A percentile compares a stretch with the other conserved stretches of the same genome.
These are phyloP conservation scores for Pisolithus marmoratus DNA, from an alignment of 768 basidiomycete species.

Conservation along the genomic window DNA sequence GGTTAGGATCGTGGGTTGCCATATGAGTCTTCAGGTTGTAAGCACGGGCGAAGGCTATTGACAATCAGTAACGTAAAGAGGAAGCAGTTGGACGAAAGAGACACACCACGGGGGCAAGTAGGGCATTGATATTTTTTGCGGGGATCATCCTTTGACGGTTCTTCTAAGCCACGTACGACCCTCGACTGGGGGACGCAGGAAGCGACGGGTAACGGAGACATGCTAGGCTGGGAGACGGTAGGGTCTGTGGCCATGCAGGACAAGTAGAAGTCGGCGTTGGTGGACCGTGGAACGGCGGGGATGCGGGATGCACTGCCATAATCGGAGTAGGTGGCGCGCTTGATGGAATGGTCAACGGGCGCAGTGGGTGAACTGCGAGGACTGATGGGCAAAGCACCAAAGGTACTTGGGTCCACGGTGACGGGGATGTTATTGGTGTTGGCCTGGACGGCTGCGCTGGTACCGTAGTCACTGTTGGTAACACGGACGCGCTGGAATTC, in stretches of 20 bases:
- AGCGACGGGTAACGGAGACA: slow-evolving; percentile 44
- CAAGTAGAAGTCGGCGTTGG: slow-evolving; percentile 43
- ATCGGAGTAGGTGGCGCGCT: slow-evolving; percentile 60
- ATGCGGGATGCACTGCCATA: slow-evolving; percentile 52
- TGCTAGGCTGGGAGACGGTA: slow-evolving; percentile 53
- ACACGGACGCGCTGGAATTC: slow-evolving; percentile 62
- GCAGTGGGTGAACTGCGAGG: slow-evolving; percentile 46
- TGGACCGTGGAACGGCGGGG: slow-evolving; percentile 42
- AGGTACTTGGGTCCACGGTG: slow-evolving; percentile 52
- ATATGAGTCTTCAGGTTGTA: slow-evolving; percentile 96
- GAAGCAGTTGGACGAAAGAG: not conserved
- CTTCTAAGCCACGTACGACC: slow-evolving; percentile 36
- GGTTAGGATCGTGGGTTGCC: slow-evolving; percentile 90
- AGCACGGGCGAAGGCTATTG: slow-evolving; percentile 79
- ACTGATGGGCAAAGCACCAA: slow-evolving; percentile 52
- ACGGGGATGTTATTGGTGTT: slow-evolving; percentile 34
- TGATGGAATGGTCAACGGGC: slow-evolving; percentile 24
- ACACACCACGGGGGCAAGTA: slow-evolving; percentile 64
- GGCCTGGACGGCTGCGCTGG: slow-evolving; percentile 28
- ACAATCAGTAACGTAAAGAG: slow-evolving; percentile 2
- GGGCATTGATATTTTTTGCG: slow-evolving; percentile 77
- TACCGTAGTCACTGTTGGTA: slow-evolving; percentile 48
- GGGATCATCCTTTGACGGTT: slow-evolving; percentile 51
- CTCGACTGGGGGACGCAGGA: slow-evolving; percentile 34
- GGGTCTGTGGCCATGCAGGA: slow-evolving; percentile 31